Base-by-base conservation (phyloP, 2,329 filamentous ascomycete species). In the Aspergillus sp. region DNA sequence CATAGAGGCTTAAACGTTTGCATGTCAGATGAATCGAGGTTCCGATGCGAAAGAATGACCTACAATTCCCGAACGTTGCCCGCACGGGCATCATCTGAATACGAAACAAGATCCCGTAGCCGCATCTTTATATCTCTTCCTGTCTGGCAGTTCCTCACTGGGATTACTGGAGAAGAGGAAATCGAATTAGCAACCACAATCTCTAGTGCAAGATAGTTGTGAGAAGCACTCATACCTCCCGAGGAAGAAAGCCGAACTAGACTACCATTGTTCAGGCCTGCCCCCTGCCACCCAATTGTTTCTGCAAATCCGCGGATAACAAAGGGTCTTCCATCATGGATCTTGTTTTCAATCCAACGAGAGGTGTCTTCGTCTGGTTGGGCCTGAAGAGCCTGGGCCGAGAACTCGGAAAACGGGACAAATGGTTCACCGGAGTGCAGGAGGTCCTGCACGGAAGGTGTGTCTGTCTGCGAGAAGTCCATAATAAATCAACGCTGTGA, bases 131-230 rank as follows among this genome's bases (percentile, higher is more conserved):
- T 48, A 56, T 74, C 71, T 50, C 71, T 65, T 30, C 68, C 66
- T 3, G 71, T 72, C 34, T 66, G 69, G 55, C 71, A 73, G 43
- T 74, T 74, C 15, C 67, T 66, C 11, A 73, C 68, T 7, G 69
- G 66, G 34, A 74, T 71, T 56, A 68, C 66, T 70, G 51, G 9
- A 24, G 38, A 39, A n/a, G 32, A 22, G 32, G 18, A 20, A 58
- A 9, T 42, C 22, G 47, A 17, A 24, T 56, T n/a, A 60, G 52
- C 22, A 49, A n/a, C 18, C 32, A 9, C 17, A 18, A n/a, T 11
- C 4, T 13, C 12, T 5, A 20, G 7, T n/a, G 12, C 20, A 15
- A 24, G 17, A 11, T 12, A 5, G 13, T 6, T 38, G 15, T 34
- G 17, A 36, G 3, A 11, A 34, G 11, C 34, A 17, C 32, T 51